Evolutionary conservation across 345 rosid species (phyloP).

Genomic region (Punica granatum): DNA sequence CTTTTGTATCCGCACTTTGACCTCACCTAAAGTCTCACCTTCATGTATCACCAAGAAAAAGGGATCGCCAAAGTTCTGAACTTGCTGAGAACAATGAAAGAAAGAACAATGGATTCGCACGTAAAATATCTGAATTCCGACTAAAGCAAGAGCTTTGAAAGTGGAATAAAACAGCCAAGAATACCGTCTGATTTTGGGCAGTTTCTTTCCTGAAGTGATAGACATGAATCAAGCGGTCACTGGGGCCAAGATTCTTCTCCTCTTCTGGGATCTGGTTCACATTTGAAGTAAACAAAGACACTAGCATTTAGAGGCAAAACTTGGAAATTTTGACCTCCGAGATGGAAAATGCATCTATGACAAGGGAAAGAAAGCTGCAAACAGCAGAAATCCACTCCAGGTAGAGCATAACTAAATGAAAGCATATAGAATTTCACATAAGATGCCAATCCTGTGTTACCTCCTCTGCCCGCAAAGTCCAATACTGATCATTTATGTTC

Average conservation of each 20-base stretch:
- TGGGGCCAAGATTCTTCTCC: conserved; percentile 76
- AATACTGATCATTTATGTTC: conserved; percentile 95
- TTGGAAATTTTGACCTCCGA: neutral
- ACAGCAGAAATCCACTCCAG: no score
- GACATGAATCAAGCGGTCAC: conserved; percentile 80
- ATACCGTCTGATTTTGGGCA: conserved; percentile 68
- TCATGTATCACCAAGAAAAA: conserved; percentile 89
- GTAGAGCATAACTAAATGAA: neutral
- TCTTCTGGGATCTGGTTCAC: conserved; percentile 66
- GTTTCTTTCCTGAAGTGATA: conserved; percentile 79
- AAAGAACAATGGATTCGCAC: neutral
- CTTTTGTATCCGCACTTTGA: conserved; percentile 69
- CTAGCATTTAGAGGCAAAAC: neutral
- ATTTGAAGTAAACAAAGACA: neutral
- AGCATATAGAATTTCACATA: neutral
- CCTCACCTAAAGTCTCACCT: conserved; percentile 78
- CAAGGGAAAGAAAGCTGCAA: no score
- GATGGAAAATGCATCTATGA: no score
- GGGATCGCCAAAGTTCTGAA: conserved; percentile 94
- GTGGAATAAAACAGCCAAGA: neutral
- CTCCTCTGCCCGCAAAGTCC: conserved; percentile 99
- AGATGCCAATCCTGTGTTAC: conserved; percentile 19
- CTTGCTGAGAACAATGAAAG: conserved; percentile 41
- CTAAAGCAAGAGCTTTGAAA: neutral
- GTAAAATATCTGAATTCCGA: neutral